Percentiles rank a stretch among this genome's conserved stretches.
These are phyloP conservation scores for Erythrophleum ivorense DNA, from an alignment of 331 rosid species.

Conservation along the genomic window DNA sequence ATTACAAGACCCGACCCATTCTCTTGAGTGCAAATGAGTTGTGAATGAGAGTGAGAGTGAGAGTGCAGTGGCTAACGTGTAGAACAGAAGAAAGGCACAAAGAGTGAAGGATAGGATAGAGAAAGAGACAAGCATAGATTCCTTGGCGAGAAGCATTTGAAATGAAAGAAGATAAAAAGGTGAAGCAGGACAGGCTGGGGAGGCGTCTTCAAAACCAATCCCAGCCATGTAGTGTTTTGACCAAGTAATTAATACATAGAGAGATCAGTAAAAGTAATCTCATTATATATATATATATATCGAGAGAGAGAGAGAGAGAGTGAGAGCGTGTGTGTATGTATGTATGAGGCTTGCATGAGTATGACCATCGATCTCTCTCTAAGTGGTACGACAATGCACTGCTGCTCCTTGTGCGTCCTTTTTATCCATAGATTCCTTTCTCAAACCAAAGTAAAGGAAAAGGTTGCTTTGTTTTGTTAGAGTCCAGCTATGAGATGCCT, in stretches of 20 bases:
- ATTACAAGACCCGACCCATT: not conserved
- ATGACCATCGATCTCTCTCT: slow-evolving; percentile 31
- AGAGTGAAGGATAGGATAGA: slow-evolving; percentile 17
- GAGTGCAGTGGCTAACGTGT: not conserved
- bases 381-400: slow-evolving; percentile 21
- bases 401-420: slow-evolving; percentile 25
- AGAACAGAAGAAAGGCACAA: slow-evolving; percentile 6
- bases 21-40: not conserved
- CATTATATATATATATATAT: no score
- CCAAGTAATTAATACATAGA: not conserved
- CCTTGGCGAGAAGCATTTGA: slow-evolving; percentile 27
- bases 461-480: slow-evolving; percentile 38
- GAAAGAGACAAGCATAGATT: slow-evolving; percentile 50
- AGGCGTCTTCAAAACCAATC: not conserved
- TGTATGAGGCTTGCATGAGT: no score
- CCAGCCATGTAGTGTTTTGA: not conserved
- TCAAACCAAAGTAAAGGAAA: slow-evolving; percentile 34
- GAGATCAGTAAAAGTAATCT: not conserved
- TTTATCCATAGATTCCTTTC: slow-evolving; percentile 45
- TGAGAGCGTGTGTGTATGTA: no score
- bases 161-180: slow-evolving; percentile 4
- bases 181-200: not conserved
- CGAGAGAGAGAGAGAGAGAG: no score
- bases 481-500: slow-evolving; percentile 32
- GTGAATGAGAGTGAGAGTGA: not conserved